Evolutionary conservation across 371 early-diverging fungal species (phyloP), one percentile per base, ranked within the genome.

Genomic region (Spraguea lophii): DNA sequence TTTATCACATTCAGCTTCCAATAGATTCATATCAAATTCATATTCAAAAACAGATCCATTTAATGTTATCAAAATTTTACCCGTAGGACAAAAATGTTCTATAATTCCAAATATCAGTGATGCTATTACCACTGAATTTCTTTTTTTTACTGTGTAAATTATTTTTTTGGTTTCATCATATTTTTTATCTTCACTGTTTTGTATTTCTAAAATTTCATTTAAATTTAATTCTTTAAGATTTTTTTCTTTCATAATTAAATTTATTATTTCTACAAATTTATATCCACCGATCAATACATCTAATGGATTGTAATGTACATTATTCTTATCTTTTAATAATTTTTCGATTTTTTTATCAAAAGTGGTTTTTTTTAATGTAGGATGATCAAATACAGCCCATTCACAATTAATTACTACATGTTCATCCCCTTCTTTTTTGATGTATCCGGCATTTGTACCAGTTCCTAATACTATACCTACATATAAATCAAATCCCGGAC

Each of bases 401-500:
- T 49, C 50, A 12, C 48, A 19, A 9, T 44, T 42, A 16, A 49
- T 49, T 40, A 49, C 21, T 15, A 12, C 17, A 7, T 48, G 3
- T 45, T 27, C 3, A 4, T 22, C 25, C 3, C 40, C 19, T 49
- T 4, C 3, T 12, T 16, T 21, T 17, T 17, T 12, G 3, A 39
- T 42, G 20, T 9, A 17, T 39, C 48, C 50, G 17, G 22, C 50
- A 40, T 49, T 49, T 7, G 50, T 49, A n/a, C 50, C 50, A 20
- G 50, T 49, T 4, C 50, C 50, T 7, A 49, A 20, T 3, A 49
- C 43, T 19, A 49, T 49, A 15, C 50, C 50, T 20, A 49, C 3
- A 30, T 21, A 3, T n/a, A 19, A 4, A 26, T 9, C 3, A 3
- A 3, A 3, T 6, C 22, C 40, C 3, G 15, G 3, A 22, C 3